A percentile compares a stretch with the other conserved stretches of the same genome.
phyloP scores from a whole-genome alignment of 106 monocot species.

The Acorus gramineus region DNA sequence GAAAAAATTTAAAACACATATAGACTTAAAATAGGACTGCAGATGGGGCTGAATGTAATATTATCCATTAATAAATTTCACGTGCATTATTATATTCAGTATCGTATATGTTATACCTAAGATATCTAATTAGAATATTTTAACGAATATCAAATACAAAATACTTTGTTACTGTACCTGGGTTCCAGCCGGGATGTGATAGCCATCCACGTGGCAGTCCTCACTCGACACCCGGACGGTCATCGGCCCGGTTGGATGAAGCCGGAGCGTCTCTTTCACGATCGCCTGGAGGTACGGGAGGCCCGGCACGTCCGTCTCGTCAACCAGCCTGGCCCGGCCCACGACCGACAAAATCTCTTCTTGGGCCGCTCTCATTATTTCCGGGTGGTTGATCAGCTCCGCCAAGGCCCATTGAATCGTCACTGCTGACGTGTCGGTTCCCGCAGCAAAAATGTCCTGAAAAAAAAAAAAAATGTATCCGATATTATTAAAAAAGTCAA shows the following conservation, averaged over 20 bases:
- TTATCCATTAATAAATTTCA: too few relatives aligned
- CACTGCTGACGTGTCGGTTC: conserved; percentile 10
- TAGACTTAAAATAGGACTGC: too few relatives aligned
- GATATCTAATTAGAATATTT: too few relatives aligned
- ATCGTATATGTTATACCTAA: too few relatives aligned
- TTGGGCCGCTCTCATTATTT: background rate
- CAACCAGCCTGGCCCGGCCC: conserved; percentile 2
- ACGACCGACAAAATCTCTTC: conserved; percentile 9
- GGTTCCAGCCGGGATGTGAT: conserved; percentile 9
- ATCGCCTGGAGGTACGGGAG: conserved; percentile 12
- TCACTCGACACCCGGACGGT: background rate
- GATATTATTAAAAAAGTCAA: background rate
- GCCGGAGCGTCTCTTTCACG: conserved; percentile 17
- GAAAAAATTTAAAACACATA: too few relatives aligned
- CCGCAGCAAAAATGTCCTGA: conserved; percentile 30
- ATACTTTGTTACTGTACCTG: background rate
- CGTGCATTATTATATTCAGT: too few relatives aligned
- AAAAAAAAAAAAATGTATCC: background rate
- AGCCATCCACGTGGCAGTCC: background rate
- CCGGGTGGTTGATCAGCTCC: conserved; percentile 23
- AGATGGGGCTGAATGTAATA: too few relatives aligned
- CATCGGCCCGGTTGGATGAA: conserved; percentile 11
- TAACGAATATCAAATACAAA: too few relatives aligned
- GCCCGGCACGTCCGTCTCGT: conserved; percentile 2
- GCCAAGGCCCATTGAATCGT: conserved; percentile 18